Evolutionary conservation across 1,284 basidiomycete species (phyloP).

Genomic region (Cryptococcus sp.): DNA sequence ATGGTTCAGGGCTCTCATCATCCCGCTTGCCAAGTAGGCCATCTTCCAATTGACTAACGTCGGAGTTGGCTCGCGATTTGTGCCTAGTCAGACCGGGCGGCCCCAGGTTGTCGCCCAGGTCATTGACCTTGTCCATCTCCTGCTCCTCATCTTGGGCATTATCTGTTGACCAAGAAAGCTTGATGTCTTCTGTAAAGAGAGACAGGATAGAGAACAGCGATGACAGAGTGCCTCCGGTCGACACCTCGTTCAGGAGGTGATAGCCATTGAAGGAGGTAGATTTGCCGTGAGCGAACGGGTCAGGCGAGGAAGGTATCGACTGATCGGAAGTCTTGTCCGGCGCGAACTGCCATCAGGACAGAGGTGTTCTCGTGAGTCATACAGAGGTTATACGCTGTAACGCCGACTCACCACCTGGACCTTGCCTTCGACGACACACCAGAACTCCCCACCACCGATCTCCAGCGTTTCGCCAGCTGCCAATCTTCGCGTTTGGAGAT

Average conservation of each 20-base stretch:
- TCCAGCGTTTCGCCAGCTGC: slow-evolving; percentile 87
- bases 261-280: slow-evolving; percentile 73
- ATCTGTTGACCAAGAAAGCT: slow-evolving; percentile 70
- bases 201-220: slow-evolving; percentile 94
- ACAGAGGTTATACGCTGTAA: background rate
- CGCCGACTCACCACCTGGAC: slow-evolving; percentile 53
- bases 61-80: slow-evolving; percentile 46
- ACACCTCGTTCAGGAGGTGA: slow-evolving; percentile 89
- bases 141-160: slow-evolving; percentile 39
- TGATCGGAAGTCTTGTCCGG: slow-evolving; percentile 41
- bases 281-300: slow-evolving; percentile 18
- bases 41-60: slow-evolving; percentile 49
- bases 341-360: slow-evolving; percentile 59
- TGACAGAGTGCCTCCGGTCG: slow-evolving; percentile 90
- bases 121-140: background rate
- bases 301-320: slow-evolving; percentile 25
- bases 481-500: slow-evolving; percentile 84
- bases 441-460: slow-evolving; percentile 83
- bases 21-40: slow-evolving; percentile 17
- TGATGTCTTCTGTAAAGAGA: slow-evolving; percentile 95
- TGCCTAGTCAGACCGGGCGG: slow-evolving; percentile 8
- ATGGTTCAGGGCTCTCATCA: slow-evolving; percentile 7
- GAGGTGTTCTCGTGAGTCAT: background rate
- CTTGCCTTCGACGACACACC: slow-evolving; percentile 89
- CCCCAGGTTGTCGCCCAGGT: background rate